Conservation (phyloP, 305 asterid genomes). For the Caryopteris hybrid region DNA sequence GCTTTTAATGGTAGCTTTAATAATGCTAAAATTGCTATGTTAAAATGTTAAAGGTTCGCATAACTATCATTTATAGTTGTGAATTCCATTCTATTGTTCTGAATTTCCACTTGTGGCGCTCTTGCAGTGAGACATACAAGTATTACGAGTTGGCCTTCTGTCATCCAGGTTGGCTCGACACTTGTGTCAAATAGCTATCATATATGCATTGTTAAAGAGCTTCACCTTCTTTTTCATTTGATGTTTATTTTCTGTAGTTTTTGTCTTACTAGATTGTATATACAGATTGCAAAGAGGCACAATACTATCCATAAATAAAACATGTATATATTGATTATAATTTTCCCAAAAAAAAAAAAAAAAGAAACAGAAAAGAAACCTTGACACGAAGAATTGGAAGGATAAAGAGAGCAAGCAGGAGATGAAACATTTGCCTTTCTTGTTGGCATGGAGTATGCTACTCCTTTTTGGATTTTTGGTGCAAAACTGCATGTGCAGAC, state of each 20-base stretch:
- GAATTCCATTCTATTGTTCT: conserved; percentile 23
- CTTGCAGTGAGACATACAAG: conserved; percentile 92
- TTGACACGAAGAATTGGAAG: neutral
- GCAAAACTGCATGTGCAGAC: neutral
- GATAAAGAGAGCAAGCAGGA: neutral
- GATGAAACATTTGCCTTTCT: neutral
- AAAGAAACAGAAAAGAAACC: too few species aligned
- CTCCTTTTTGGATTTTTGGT: neutral
- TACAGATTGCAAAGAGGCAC: neutral
- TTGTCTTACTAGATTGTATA: neutral
- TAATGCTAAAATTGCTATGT: neutral
- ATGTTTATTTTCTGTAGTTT: neutral
- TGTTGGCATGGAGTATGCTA: neutral
- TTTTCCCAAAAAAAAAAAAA: too few species aligned
- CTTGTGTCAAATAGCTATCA: conserved; percentile 12
- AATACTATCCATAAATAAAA: neutral
- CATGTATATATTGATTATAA: too few species aligned
- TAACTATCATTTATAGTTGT: conserved; percentile 7
- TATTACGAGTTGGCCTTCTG: conserved; percentile 87
- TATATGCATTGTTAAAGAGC: conserved; percentile 9
- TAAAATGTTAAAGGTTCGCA: neutral
- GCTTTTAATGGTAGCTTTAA: neutral
- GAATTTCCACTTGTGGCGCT: conserved; percentile 32
- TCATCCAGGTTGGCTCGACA: conserved; percentile 73
- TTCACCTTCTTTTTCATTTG: neutral